Conservation (phyloP, 192 early-diverging fungal genomes). For the Coemansia sp. region DNA sequence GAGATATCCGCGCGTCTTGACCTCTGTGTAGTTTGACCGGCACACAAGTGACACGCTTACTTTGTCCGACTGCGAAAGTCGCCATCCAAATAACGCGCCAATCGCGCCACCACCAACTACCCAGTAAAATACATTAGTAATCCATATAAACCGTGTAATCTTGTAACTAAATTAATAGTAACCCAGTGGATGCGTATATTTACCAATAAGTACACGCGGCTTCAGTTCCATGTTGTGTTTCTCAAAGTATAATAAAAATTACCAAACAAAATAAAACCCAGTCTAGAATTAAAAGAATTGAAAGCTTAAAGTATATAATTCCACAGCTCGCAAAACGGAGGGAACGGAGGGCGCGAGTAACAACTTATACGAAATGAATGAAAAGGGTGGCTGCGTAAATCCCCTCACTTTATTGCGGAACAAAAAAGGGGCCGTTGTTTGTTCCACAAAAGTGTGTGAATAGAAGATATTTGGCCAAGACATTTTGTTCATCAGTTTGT, state of each 20-base stretch:
- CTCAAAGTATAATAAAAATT: background rate
- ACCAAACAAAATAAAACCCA: background rate
- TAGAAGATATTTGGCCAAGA: too few species aligned
- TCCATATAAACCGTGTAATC: background rate
- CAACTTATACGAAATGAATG: too few species aligned
- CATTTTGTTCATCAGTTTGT: too few species aligned
- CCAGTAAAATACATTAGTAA: background rate
- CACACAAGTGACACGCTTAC: slow-evolving; percentile 40
- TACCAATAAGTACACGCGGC: slow-evolving; percentile 43
- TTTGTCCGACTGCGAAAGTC: slow-evolving; percentile 31
- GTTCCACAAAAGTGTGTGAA: too few species aligned
- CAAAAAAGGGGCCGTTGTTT: too few species aligned
- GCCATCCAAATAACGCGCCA: slow-evolving; percentile 47
- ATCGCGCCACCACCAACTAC: slow-evolving; percentile 53
- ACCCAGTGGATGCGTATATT: background rate
- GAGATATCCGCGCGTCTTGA: slow-evolving; percentile 21
- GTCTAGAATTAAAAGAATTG: background rate
- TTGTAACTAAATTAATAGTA: too few species aligned
- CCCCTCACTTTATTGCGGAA: too few species aligned
- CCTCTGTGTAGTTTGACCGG: slow-evolving; percentile 44
- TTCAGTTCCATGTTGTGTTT: slow-evolving; percentile 45
- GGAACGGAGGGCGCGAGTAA: too few species aligned
- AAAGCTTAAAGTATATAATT: too few species aligned
- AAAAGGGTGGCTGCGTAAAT: too few species aligned
- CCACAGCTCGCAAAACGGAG: too few species aligned